Base-by-base conservation (phyloP, 2,329 filamentous ascomycete species). In the Corinectria fuckeliana region DNA sequence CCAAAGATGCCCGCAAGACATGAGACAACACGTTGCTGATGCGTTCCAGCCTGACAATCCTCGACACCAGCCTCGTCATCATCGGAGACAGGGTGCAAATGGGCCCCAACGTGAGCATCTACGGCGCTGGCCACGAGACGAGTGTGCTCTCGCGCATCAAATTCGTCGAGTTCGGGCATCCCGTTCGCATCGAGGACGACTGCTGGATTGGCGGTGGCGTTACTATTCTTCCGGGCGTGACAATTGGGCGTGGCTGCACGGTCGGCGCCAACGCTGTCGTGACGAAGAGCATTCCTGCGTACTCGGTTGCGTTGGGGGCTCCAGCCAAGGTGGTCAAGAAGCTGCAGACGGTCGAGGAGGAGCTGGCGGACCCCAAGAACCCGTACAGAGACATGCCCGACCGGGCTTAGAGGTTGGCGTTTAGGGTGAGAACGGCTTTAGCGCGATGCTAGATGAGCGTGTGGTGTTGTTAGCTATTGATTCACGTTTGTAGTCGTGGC, bases 1-100 rank as follows among this genome's bases (percentile, higher is more conserved):
- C 5, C 11, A 14, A n/a, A 16, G 9, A 1, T 7, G 4, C 11
- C n/a, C 7, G 5, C 11, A 2, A 13, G n/a, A 42, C 11, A 16
- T 2, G 23, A 23, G 28, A 5, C 14, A 32, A n/a, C 7, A 4
- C 13, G 7, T 32, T 11, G 42, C 50, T 60, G 14, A 53, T 3
- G 2, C 4, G 4, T 0, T n/a, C 5, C 14, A 81, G 80, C 59
- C 71, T 83, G 55, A 85, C 86, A 2, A 88, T 93, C 60, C 78
- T 93, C 13, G 91, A 94, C 71, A 92, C 88, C n/a, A 90, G 86
- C 64, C 78, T 86, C 2, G 88, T 93, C 38, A 78, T 74, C 4
- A 89, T 93, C 45, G 91, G 91, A 0, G 82, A 88, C 23, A 84
- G 91, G 25, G 91, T 90, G 2, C 76, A 91, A 64, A 82, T 93